These are phyloP conservation scores for Colletotrichum coccodes DNA, from an alignment of 2,329 filamentous ascomycete genomes.

Conservation along the genomic window DNA sequence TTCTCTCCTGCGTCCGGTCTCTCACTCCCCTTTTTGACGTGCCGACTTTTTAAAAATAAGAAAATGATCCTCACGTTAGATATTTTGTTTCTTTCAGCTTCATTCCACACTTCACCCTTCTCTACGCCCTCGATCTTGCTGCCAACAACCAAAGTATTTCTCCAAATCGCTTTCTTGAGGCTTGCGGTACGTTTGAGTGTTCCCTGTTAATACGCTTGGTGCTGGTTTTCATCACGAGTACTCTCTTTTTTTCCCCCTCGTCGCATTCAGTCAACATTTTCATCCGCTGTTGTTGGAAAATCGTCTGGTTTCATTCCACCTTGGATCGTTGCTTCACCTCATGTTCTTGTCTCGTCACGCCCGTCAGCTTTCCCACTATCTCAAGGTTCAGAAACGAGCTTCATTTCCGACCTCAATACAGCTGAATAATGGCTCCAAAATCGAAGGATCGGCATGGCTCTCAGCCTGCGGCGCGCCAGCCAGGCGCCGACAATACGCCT, in stretches of 20 bases:
- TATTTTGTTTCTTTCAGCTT: not conserved
- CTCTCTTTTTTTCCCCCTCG: not conserved
- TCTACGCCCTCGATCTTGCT: not conserved
- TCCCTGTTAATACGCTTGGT: rapidly evolving
- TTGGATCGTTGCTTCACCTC: not conserved
- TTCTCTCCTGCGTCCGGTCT: not conserved
- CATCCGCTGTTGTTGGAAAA: not conserved
- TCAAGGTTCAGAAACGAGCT: too few species aligned
- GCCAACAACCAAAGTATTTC: not conserved
- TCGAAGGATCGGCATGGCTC: not conserved
- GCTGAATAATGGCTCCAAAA: not conserved
- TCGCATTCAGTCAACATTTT: not conserved
- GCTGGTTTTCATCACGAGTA: not conserved
- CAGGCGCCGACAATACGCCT: not conserved
- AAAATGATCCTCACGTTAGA: too few species aligned
- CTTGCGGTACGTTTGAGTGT: not conserved
- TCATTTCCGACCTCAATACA: too few species aligned
- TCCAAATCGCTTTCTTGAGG: not conserved
- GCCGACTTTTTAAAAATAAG: too few species aligned
- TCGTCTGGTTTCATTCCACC: not conserved
- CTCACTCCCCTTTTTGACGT: not conserved
- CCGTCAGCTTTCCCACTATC: too few species aligned
- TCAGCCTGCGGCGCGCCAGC: not conserved
- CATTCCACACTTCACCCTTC: not conserved
- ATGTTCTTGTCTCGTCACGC: not conserved